Evolutionary conservation across 225 moss, liverwort and hornwort genomes (phyloP).

Genomic region (Pseudoscleropodium purum): DNA sequence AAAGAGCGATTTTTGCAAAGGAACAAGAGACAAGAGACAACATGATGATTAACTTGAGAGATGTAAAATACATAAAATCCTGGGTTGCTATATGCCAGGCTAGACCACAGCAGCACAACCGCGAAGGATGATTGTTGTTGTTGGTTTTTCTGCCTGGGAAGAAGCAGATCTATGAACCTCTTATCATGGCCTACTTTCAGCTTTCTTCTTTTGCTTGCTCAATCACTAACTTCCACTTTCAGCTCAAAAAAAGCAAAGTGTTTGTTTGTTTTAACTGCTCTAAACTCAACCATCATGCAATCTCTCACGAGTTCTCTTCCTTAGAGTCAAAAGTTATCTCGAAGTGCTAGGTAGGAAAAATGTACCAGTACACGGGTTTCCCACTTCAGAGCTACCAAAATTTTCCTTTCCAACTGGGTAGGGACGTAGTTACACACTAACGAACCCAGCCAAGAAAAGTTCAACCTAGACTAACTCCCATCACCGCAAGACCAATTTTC

Average conservation of each 20-base stretch:
- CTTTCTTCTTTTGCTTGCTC: neutral
- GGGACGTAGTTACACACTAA: neutral
- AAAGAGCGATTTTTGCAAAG: neutral
- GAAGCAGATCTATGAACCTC: neutral
- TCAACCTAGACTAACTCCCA: neutral
- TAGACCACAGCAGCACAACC: slow-evolving; percentile 40
- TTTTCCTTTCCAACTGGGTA: neutral
- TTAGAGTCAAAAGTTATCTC: neutral
- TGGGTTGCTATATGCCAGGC: slow-evolving; percentile 35
- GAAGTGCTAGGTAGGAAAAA: neutral
- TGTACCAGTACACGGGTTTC: neutral
- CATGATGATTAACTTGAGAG: slow-evolving; percentile 28
- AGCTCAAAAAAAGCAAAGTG: neutral
- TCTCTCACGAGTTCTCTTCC: neutral
- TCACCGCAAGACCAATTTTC: neutral
- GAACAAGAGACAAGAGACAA: slow-evolving; percentile 2
- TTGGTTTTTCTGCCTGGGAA: neutral
- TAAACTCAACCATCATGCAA: slow-evolving; percentile 25
- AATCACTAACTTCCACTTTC: neutral
- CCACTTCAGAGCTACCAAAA: neutral
- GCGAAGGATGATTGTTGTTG: slow-evolving; percentile 4
- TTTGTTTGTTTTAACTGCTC: neutral
- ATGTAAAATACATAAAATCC: slow-evolving; percentile 42
- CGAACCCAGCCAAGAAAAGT: neutral
- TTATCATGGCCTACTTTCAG: neutral